Percentiles rank a stretch among this genome's conserved stretches.
Conservation (phyloP, 139 green algal genomes). For the Coelastrella sp. region DNA sequence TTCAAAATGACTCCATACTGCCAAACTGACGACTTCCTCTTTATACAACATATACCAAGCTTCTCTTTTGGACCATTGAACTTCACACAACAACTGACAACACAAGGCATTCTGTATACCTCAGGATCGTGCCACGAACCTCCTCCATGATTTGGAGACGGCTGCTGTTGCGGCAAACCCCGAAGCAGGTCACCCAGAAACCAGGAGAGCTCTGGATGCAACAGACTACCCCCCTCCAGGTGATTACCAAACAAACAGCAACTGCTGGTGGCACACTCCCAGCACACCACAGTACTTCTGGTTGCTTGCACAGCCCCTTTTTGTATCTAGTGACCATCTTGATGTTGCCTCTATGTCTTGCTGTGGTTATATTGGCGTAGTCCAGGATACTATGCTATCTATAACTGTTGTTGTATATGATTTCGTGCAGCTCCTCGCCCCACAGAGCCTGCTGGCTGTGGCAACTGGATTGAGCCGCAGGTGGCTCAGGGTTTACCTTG, state of each 20-base stretch:
- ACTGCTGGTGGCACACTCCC: not conserved
- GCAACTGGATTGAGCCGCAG: constrained; percentile 17
- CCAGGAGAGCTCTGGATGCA: not conserved
- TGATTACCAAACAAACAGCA: not conserved
- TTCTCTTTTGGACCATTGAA: too few species aligned
- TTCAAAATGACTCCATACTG: too few species aligned
- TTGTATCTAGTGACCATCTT: too few species aligned
- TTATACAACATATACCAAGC: too few species aligned
- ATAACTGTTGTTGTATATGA: not conserved
- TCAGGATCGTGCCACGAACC: not conserved
- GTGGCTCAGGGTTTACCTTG: not conserved
- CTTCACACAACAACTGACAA: too few species aligned
- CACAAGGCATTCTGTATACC: not conserved
- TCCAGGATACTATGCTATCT: not conserved
- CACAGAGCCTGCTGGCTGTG: not conserved
- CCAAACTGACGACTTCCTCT: too few species aligned
- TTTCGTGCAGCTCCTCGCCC: not conserved
- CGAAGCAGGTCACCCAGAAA: constrained; percentile 21
- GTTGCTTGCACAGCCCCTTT: not conserved
- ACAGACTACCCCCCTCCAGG: constrained; percentile 24
- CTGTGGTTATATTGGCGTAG: not conserved
- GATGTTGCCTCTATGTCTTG: not conserved
- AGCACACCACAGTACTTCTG: not conserved
- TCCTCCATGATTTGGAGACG: constrained; percentile 23
- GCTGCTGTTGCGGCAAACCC: not conserved